Base-by-base conservation (phyloP, 495 filamentous ascomycete species). In the Aspergillus conjunctus region DNA sequence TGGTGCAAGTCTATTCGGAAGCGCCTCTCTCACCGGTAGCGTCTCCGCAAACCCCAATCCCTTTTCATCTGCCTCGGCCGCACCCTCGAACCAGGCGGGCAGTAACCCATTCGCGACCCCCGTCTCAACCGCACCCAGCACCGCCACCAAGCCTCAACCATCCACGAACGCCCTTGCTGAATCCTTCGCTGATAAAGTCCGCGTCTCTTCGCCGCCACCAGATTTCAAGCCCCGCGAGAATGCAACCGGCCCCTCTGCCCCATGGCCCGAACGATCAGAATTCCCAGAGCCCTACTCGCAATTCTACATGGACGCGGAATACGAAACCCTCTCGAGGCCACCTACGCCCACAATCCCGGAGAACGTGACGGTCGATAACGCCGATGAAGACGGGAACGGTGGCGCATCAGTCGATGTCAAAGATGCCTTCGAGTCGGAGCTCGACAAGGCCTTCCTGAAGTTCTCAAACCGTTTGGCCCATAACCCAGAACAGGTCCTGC, bases 401-500 rank as follows among this genome's bases (percentile, higher is more conserved):
- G 72, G 77, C 6, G 72, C 77, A 26, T 76, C 76, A 5, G 83
- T 85, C n/a, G 88, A 93, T 51, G 85, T 91, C 58, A 92, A 89
- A 71, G 91, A 92, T 34, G 85, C 87, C 0, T 95, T 91, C 70
- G 93, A 97, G 67, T 91, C 87, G 22, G 81, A 74, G 37, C 82
- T 95, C 68, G 94, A 98, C 78, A 89, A 87, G 49, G 86, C 88
- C 0, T 99, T 99, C 77, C 92, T 96, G 71, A 88, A 86, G 56
- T 83, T 99, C 71, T 93, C 95, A 0, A 92, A 92, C 66, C 79
- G 92, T 3, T 81, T 97, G 8, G 85, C 83, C 1, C 91, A 98
- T 71, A 98, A 98, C 74, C 92, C 94, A 0, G 91, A 96, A 62
- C 94, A 98, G 67, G 88, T 92, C 14, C 85, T 99, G 34, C 86